A percentile compares a stretch with the other conserved stretches of the same genome.
Evolutionary conservation across 169 alveolate genomes (phyloP).

Genomic region (Plasmodium vivax): DNA sequence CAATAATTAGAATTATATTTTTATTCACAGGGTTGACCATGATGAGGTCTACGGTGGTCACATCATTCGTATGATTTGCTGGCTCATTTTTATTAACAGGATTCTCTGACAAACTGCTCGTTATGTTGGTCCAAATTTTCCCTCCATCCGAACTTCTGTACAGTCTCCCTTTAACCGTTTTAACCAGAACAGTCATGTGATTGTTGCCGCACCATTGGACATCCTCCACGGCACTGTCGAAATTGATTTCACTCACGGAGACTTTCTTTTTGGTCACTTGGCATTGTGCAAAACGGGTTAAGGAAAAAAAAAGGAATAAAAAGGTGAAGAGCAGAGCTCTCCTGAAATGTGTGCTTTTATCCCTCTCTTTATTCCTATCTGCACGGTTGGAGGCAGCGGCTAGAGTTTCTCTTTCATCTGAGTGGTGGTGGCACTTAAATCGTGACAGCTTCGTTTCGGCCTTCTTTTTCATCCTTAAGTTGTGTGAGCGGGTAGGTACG

Average conservation of each 20-base stretch:
- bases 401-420: conserved; percentile 35
- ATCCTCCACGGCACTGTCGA: conserved; percentile 88
- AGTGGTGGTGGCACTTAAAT: neutral
- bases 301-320: conserved; percentile 29
- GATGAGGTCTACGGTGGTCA: conserved; percentile 79
- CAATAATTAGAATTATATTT: conserved; percentile 85
- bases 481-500: neutral
- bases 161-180: conserved; percentile 87
- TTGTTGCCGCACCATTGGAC: conserved; percentile 90
- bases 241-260: conserved; percentile 89
- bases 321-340: neutral
- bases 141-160: conserved; percentile 88
- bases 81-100: conserved; percentile 39
- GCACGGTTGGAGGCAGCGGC: neutral
- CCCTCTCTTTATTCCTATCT: conserved; percentile 14
- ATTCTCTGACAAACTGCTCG: conserved; percentile 77
- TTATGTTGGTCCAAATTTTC: conserved; percentile 89
- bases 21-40: conserved; percentile 85
- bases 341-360: neutral
- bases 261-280: conserved; percentile 85
- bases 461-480: conserved; percentile 48
- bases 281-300: conserved; percentile 37
- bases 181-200: conserved; percentile 85
- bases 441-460: neutral
- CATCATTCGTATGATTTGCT: conserved; percentile 25